Percentiles rank a stretch among this genome's conserved stretches.
These are phyloP conservation scores for Trichoderma arundinaceum DNA, from an alignment of 2,329 filamentous ascomycete species.

Conservation along the genomic window DNA sequence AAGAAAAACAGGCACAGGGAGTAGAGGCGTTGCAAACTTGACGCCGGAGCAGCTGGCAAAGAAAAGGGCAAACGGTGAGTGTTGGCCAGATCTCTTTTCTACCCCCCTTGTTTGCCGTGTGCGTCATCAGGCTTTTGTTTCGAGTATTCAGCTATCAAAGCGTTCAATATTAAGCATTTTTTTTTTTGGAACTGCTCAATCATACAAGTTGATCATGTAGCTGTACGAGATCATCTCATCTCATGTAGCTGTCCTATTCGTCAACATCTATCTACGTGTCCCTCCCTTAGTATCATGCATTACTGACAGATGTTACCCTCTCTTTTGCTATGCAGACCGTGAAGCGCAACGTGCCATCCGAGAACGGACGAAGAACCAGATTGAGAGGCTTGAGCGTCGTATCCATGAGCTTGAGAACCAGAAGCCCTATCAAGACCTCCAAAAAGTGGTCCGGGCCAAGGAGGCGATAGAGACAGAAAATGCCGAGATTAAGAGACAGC, in stretches of 20 bases:
- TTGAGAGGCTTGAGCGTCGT: constrained; percentile 72
- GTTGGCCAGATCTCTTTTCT: constrained; percentile 28
- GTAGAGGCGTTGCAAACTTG: constrained; percentile 64
- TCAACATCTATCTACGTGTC: not conserved
- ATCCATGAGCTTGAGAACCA: constrained; percentile 79
- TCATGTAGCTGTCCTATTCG: not conserved
- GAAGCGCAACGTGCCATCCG: constrained; percentile 86
- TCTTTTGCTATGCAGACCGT: constrained; percentile 61
- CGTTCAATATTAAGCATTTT: not conserved
- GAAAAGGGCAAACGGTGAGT: constrained; percentile 63
- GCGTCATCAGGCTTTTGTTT: not conserved
- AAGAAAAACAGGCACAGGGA: constrained; percentile 53
- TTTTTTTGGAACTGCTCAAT: not conserved
- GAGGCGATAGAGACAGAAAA: constrained; percentile 80
- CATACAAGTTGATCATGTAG: not conserved
- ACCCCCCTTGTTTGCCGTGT: not conserved
- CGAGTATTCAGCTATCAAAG: not conserved
- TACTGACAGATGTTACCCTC: not conserved
- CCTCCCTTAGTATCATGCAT: not conserved
- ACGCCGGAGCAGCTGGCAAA: constrained; percentile 77
- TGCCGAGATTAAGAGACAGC: constrained; percentile 72
- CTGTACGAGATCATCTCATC: not conserved
- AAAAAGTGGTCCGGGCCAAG: constrained; percentile 75
- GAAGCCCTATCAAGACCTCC: constrained; percentile 83
- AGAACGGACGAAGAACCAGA: constrained; percentile 80